Conservation (phyloP, 208 protist genomes). For the Acanthamoeba castellanii region DNA sequence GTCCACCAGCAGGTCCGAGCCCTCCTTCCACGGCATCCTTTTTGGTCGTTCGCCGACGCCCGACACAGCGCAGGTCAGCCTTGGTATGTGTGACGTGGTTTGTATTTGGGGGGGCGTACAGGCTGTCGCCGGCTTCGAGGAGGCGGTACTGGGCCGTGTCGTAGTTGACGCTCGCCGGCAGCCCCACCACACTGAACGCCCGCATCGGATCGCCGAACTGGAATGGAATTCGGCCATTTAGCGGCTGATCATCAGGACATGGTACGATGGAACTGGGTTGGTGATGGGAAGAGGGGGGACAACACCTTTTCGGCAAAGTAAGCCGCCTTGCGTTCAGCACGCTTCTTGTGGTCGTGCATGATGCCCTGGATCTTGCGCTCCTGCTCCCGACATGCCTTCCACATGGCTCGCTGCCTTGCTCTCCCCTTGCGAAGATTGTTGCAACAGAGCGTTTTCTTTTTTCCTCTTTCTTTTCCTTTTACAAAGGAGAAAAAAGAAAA, state of each 20-base stretch:
- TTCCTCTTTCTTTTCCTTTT: too few relatives aligned
- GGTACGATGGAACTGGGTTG: neutral
- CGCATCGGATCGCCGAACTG: slow-evolving; percentile 62
- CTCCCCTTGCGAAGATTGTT: too few relatives aligned
- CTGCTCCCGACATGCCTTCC: slow-evolving; percentile 71
- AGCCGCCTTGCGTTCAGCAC: slow-evolving; percentile 71
- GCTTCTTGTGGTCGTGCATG: slow-evolving; percentile 73
- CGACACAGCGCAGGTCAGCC: neutral
- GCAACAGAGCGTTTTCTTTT: too few relatives aligned
- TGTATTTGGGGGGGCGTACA: neutral
- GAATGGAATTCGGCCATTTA: neutral
- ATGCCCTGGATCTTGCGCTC: slow-evolving; percentile 65
- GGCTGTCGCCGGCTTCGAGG: slow-evolving; percentile 48
- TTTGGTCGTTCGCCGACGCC: too few relatives aligned
- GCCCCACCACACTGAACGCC: slow-evolving; percentile 44
- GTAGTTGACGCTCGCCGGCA: slow-evolving; percentile 27
- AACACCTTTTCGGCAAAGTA: slow-evolving; percentile 71
- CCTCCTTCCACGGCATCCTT: slow-evolving; percentile 70
- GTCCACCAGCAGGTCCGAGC: slow-evolving; percentile 69
- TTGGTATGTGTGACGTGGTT: neutral
- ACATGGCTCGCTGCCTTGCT: neutral
- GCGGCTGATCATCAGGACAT: neutral
- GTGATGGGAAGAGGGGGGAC: neutral
- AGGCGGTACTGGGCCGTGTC: slow-evolving; percentile 61
- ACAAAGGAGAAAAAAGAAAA: too few relatives aligned